Base-by-base conservation (phyloP, 371 early-diverging fungal genomes). In the Mortierella sp. region DNA sequence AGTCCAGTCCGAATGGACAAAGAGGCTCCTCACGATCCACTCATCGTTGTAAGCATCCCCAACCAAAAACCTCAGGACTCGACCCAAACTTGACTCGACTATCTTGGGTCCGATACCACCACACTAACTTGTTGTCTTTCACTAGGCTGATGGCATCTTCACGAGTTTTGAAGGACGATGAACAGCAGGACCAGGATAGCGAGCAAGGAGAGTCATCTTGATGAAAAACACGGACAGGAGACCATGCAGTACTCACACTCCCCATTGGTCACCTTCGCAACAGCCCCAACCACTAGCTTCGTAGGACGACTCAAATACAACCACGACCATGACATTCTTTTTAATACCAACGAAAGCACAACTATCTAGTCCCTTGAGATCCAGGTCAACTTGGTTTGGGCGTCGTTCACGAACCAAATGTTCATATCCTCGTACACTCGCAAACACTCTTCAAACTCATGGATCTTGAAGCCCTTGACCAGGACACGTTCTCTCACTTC, bases 381-480 rank as follows among this genome's bases (percentile, higher is more conserved):
- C 68, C 73, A 82, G 8, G 83, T 84, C 61, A 95, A 80, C 48
- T 85, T 81, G 27, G 89, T 85, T 54, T 88, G 87, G 27, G 86
- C 81, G 24, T 79, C 82, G 63, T 88, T 88, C 34, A 88, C 79
- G 79, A 90, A 91, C 90, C 93, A 89, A 44, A 95, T 83, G 76
- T 92, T 84, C 61, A 92, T 81, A 21, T 88, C 84, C 64, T 86
- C 83, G 68, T 95, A 95, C 67, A 84, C 83, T 39, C 84, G 72
- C 59, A 95, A 72, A 55, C 91, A 90, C 25, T 88, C 84, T 47
- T 86, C 79, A 56, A 95, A 74, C 65, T 94, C 90, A 48, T 85
- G 85, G 46, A 92, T 89, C 50, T 88, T 91, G 77, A 84, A 94
- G 14, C 95, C 95, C 71, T 89, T 89, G 24, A 88, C 85, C 41